These are phyloP conservation scores for Aspergillus homomorphus DNA, from an alignment of 495 filamentous ascomycete species.

Conservation along the genomic window DNA sequence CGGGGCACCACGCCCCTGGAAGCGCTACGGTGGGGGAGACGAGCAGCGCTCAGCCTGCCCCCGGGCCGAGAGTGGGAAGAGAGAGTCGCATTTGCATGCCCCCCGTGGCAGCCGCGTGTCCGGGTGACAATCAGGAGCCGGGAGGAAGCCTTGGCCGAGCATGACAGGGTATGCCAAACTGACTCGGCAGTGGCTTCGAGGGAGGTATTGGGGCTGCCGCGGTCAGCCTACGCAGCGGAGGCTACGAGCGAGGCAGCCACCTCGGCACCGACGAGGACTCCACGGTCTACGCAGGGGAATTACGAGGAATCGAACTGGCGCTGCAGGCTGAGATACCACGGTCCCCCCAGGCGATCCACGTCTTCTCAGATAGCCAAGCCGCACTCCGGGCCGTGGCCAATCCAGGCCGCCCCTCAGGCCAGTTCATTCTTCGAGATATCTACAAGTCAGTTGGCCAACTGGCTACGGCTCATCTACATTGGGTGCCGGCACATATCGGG, in stretches of 20 bases:
- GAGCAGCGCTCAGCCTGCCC: no score
- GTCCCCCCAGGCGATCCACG: background rate
- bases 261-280: background rate
- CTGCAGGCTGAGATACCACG: background rate
- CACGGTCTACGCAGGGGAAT: background rate
- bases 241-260: background rate
- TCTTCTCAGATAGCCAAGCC: background rate
- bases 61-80: no score
- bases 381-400: background rate
- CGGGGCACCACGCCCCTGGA: no score
- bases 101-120: no score
- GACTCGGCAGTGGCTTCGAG: background rate
- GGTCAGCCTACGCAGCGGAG: background rate
- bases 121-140: no score
- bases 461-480: background rate
- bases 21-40: no score
- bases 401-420: slow-evolving; percentile 9
- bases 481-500: slow-evolving; percentile 5
- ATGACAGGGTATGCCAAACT: no score
- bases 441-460: background rate
- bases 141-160: background rate
- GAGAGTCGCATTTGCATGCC: no score
- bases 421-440: slow-evolving; percentile 7
- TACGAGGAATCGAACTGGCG: background rate
- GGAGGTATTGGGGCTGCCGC: background rate